Base-by-base conservation (phyloP, 2,329 filamentous ascomycete genomes). In the Colletotrichum musae region DNA sequence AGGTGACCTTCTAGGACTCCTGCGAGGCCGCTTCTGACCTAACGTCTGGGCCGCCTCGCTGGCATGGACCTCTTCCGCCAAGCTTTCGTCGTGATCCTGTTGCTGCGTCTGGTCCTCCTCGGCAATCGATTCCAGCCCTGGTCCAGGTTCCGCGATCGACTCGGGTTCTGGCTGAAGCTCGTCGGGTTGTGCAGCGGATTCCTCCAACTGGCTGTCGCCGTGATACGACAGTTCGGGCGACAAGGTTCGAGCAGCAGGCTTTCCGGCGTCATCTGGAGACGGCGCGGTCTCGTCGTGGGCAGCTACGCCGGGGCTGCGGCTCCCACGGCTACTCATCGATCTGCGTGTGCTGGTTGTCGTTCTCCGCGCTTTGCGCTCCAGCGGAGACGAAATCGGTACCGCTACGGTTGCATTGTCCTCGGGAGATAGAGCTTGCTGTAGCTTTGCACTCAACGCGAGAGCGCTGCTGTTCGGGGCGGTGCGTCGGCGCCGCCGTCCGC, bases 401-500 rank as follows among this genome's bases (percentile, higher is more conserved):
- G 69, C 21, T 73, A 76, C 62, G 64, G 58, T 74, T 68, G 71
- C 74, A 21, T 72, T 76, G 15, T 78, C 75, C 16, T 78, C 77
- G 1, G 75, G 74, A 24, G 74, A 72, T 0, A 86, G 62, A 0
- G 81, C 77, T 61, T 80, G 77, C 52, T 85, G 83, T 16, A 88
- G 74, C n/a, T 81, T 80, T 0, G 79, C 76, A 24, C 81, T 84
- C 3, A 81, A 84, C 2, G 78, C 80, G 7, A 82, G 68, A 1
- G 78, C 78, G 0, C 77, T 79, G 41, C 76, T 78, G 7, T 78
- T 73, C 15, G 75, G 77, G 15, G 86, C 74, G 4, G 75, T 80
- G 28, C 83, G 81, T 58, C 87, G 79, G 28, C 83, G 81, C 57
- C 87, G 79, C 9, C 82, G 83, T 1, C 87, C 88, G 71, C 87